These are phyloP conservation scores for Striga hermonthica DNA, from an alignment of 305 asterid species.

Conservation along the genomic window DNA sequence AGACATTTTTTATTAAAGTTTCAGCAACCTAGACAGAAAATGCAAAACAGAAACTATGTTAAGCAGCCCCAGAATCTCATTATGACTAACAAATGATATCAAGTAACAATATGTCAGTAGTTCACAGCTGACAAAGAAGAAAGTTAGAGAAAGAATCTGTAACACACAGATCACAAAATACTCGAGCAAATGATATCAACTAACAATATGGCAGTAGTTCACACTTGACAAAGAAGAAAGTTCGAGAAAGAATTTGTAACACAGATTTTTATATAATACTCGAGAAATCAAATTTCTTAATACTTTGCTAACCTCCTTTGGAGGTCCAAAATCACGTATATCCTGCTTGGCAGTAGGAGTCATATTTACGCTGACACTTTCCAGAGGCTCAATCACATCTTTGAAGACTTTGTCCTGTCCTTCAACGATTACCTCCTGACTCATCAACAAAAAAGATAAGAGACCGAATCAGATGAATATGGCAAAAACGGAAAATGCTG, in stretches of 20 bases:
- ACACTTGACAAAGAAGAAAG: no score
- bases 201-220: no score
- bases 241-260: no score
- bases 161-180: no score
- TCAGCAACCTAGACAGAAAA: constrained; percentile 63
- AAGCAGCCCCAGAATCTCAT: neutral
- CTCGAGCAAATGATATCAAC: no score
- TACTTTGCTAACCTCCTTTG: constrained; percentile 60
- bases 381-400: constrained; percentile 94
- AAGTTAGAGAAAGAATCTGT: no score
- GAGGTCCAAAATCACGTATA: constrained; percentile 85
- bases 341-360: constrained; percentile 75
- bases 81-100: neutral
- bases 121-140: no score
- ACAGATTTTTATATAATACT: no score
- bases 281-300: neutral
- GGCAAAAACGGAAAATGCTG: constrained; percentile 13
- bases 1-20: constrained; percentile 61
- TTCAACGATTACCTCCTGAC: constrained; percentile 78
- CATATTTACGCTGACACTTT: constrained; percentile 76
- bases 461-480: neutral
- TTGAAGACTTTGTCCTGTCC: constrained; percentile 96
- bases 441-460: constrained; percentile 24
- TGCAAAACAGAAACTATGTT: neutral
- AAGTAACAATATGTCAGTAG: neutral